phyloP scores from a whole-genome alignment of 331 rosid genomes.

The Stylosanthes scabra region DNA sequence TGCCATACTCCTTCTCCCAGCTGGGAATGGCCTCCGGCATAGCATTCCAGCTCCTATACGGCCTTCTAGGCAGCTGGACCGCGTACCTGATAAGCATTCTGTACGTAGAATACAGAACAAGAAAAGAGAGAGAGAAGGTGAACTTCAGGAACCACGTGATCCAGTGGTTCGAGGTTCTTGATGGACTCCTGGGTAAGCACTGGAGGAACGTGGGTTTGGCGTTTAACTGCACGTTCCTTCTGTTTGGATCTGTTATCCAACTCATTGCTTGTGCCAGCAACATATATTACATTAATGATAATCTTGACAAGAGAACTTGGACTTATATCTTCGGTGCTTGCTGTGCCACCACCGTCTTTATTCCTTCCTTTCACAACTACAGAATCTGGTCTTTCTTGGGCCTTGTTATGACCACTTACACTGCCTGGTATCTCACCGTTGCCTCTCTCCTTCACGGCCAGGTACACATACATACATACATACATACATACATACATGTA shows the following conservation, averaged over 20 bases:
- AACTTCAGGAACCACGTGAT: constrained; percentile 91
- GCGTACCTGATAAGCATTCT: constrained; percentile 89
- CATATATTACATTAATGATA: constrained; percentile 95
- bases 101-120: constrained; percentile 89
- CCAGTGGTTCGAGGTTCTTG: constrained; percentile 99
- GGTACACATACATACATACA: constrained; percentile 38
- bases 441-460: constrained; percentile 93
- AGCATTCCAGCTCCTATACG: constrained; percentile 85
- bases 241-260: constrained; percentile 99
- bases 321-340: constrained; percentile 98
- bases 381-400: constrained; percentile 98
- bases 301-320: constrained; percentile 99
- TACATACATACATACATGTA: no score
- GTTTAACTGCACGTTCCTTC: constrained; percentile 96
- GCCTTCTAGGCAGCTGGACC: constrained; percentile 94
- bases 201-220: constrained; percentile 99
- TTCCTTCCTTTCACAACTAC: constrained; percentile 96
- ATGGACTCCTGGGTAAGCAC: constrained; percentile 91
- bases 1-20: constrained; percentile 95
- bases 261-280: constrained; percentile 99
- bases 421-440: constrained; percentile 95
- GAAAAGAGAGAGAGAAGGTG: constrained; percentile 90
- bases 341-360: constrained; percentile 98
- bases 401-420: constrained; percentile 97
- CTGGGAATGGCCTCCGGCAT: constrained; percentile 95